Conservation (phyloP, 805 yeast genomes). For the Starmerella powellii region DNA sequence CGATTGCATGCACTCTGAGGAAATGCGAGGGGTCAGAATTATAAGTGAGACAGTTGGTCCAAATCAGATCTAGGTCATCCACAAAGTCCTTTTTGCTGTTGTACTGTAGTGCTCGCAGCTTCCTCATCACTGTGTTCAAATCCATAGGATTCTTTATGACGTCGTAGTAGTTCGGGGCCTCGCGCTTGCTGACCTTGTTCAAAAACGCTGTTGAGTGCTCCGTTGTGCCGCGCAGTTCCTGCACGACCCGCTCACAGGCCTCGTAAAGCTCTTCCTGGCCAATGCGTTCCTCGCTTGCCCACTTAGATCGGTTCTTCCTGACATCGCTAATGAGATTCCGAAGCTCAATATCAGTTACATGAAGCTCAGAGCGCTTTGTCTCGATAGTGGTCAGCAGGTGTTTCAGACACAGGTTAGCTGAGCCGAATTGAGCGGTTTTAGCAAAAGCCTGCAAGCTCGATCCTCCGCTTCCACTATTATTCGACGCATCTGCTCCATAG, state of each 20-base stretch:
- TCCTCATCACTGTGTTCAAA: constrained; percentile 83
- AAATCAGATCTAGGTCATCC: constrained; percentile 87
- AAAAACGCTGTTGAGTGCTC: constrained; percentile 94
- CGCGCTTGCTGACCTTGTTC: constrained; percentile 92
- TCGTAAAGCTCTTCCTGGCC: constrained; percentile 98
- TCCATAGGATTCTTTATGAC: constrained; percentile 94
- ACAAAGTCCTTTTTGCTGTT: constrained; percentile 78
- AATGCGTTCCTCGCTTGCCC: constrained; percentile 91
- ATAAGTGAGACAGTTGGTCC: constrained; percentile 87
- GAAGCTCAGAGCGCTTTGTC: constrained; percentile 58
- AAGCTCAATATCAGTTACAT: constrained; percentile 67
- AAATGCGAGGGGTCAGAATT: constrained; percentile 93
- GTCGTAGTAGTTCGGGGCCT: constrained; percentile 91
- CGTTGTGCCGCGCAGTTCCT: constrained; percentile 79
- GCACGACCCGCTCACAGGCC: constrained; percentile 89
- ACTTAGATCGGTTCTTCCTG: constrained; percentile 85
- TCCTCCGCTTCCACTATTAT: constrained; percentile 5
- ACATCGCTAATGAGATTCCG: constrained; percentile 82
- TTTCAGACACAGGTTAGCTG: constrained; percentile 65
- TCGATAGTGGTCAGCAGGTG: constrained; percentile 72
- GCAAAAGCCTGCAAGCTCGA: constrained; percentile 9
- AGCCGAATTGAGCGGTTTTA: constrained; percentile 44
- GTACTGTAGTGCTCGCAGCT: constrained; percentile 70
- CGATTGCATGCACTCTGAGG: constrained; percentile 78
- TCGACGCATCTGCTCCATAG: constrained; percentile 15